Evolutionary conservation across 202 grass and related monocot species (phyloP), one percentile per base, ranked within the genome.

Genomic region (Schoenoplectus triqueter): DNA sequence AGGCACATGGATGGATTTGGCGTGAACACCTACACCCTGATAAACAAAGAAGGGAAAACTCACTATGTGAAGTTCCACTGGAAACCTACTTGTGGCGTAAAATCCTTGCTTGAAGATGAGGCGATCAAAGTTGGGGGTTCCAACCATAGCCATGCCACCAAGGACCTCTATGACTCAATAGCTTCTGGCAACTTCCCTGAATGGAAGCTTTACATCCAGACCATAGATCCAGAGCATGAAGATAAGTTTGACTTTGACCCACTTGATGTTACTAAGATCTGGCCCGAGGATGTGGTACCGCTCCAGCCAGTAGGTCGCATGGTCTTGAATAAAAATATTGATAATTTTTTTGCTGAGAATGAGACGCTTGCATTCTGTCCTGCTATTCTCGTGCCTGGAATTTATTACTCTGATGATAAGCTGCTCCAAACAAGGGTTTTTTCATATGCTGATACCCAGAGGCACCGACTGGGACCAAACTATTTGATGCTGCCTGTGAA

Each of bases 371-470:
- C 95, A 63, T 97, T 97, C 76, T 97, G 94, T 84, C 94, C 94
- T 59, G 90, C 91, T 3, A 88, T 97, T 48, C 85, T 90, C 7
- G 92, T 97, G 41, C 94, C 92, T 85, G 94, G 94, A 84, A 90
- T 97, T 73, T 82, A 97, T 80, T 97, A 97, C 73, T 97, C 94
- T 79, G 94, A 97, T 73, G 94, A 97, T 85, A 97, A 97, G 88
- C 87, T 97, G 66, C 90, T 97, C 11, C 95, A 97, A 82, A 94
- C 90, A 0, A 94, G 95, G 87, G 86, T 94, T 81, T 97, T 97
- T 69, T 93, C 95, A 17, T 93, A 97, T 40, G 89, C 90, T 80
- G 95, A 97, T 84, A 97, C 95, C 51, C 95, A 97, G 54, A 92
- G 89, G 87, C 91, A 97, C 19, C 92, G 92, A 21, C 88, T 94